Evolutionary conservation across 495 filamentous ascomycete genomes (phyloP).

Genomic region (Penicillium paradoxum): DNA sequence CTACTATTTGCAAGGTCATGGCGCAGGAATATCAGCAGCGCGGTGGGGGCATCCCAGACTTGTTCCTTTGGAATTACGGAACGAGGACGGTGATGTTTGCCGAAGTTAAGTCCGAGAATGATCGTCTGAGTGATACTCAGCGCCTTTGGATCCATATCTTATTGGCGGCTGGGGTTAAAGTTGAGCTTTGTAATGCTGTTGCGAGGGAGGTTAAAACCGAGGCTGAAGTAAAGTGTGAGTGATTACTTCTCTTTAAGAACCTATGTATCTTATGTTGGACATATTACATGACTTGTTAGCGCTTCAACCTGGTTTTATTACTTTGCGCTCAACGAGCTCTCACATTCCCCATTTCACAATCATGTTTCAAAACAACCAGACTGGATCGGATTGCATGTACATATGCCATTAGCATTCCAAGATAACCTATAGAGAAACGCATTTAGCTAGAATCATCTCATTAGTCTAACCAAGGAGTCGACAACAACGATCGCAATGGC

Average conservation of each 20-base stretch:
- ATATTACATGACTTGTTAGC: too few relatives aligned
- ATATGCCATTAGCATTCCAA: too few relatives aligned
- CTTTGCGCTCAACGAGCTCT: too few relatives aligned
- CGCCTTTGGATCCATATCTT: conserved; percentile 95
- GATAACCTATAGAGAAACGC: too few relatives aligned
- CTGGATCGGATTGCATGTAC: too few relatives aligned
- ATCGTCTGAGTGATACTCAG: conserved; percentile 93
- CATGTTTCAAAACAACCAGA: neutral
- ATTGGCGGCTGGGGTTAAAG: conserved; percentile 71
- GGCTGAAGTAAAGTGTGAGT: neutral
- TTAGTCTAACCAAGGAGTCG: too few relatives aligned
- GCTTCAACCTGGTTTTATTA: too few relatives aligned
- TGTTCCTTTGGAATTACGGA: conserved; percentile 74
- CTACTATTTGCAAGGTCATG: conserved; percentile 83
- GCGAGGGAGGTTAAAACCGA: conserved; percentile 59
- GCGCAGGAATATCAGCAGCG: conserved; percentile 88
- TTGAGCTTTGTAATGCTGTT: conserved; percentile 85
- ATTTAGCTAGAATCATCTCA: too few relatives aligned
- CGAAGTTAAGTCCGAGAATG: conserved; percentile 94
- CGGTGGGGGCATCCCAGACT: conserved; percentile 84
- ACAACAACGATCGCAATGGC: too few relatives aligned
- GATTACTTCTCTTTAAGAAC: neutral
- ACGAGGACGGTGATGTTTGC: conserved; percentile 69
- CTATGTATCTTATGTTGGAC: neutral
- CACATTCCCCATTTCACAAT: too few relatives aligned